Evolutionary conservation across 2,329 filamentous ascomycete species (phyloP).

Genomic region (Lasiodiplodia hormozganensis): DNA sequence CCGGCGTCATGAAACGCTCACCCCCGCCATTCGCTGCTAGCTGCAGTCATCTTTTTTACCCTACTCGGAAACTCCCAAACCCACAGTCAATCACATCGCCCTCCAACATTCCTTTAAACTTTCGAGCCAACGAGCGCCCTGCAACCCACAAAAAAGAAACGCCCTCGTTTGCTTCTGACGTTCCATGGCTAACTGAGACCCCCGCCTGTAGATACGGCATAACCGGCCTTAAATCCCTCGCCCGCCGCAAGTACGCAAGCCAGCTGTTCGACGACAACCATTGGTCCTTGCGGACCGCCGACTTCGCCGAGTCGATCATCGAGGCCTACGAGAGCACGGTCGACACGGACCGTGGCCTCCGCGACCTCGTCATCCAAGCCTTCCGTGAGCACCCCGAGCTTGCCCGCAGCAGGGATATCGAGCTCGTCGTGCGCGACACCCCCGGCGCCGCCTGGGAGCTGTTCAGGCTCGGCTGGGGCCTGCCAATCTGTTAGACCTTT

Average conservation of each 20-base stretch:
- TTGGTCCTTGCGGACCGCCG: conserved; percentile 46
- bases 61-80: conserved; percentile 4
- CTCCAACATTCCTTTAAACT: neutral
- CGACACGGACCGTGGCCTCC: conserved; percentile 56
- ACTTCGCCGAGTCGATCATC: conserved; percentile 56
- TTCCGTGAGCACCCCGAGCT: conserved; percentile 56
- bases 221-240: conserved; percentile 53
- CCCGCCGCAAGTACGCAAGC: conserved; percentile 54
- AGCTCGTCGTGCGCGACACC: conserved; percentile 51
- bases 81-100: conserved; percentile 18
- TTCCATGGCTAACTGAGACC: conserved; percentile 9
- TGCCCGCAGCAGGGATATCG: conserved; percentile 54
- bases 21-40: conserved; percentile 5
- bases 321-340: conserved; percentile 58
- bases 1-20: conserved; percentile 11
- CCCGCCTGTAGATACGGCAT: conserved; percentile 52
- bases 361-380: conserved; percentile 55
- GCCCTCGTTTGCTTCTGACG: conserved; percentile 3
- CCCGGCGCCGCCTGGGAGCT: conserved; percentile 57
- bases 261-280: conserved; percentile 49
- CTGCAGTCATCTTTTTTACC: conserved; percentile 30
- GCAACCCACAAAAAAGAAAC: conserved; percentile 5
- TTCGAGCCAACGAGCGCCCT: conserved; percentile 9
- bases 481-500: conserved; percentile 44
- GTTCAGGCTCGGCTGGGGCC: conserved; percentile 55